Evolutionary conservation across 331 rosid species (phyloP).

Genomic region (Telfairia occidentalis): DNA sequence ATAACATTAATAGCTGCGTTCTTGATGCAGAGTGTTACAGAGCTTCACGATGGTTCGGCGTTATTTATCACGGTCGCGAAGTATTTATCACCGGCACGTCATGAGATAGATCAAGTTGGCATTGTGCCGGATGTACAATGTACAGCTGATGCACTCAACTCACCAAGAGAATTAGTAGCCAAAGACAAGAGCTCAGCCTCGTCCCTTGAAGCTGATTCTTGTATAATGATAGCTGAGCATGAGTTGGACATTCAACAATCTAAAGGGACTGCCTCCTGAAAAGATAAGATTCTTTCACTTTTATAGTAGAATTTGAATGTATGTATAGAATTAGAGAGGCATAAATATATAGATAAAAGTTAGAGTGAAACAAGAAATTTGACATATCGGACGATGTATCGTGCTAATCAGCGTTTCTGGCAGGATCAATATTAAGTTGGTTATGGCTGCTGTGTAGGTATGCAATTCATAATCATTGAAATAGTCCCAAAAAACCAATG

Average conservation of each 20-base stretch:
- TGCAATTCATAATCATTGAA: not conserved
- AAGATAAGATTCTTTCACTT: not conserved
- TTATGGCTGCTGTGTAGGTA: not conserved
- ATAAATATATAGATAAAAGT: not conserved
- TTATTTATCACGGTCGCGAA: constrained; percentile 87
- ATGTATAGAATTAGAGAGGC: not conserved
- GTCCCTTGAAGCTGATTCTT: constrained; percentile 80
- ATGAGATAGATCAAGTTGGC: constrained; percentile 89
- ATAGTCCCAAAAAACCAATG: not conserved
- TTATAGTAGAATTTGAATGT: not conserved
- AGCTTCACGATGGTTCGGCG: constrained; percentile 92
- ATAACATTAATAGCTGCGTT: not conserved
- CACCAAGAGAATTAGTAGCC: constrained; percentile 28
- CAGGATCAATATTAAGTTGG: not conserved
- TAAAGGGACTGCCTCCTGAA: constrained; percentile 70
- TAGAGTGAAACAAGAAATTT: not conserved
- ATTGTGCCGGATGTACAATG: constrained; percentile 82
- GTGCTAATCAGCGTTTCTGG: not conserved
- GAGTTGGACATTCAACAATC: constrained; percentile 65
- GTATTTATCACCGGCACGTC: constrained; percentile 77
- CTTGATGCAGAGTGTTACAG: constrained; percentile 68
- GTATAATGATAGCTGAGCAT: constrained; percentile 87
- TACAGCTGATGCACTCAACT: constrained; percentile 65
- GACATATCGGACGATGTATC: not conserved
- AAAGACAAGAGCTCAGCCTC: constrained; percentile 40